Evolutionary conservation across 768 basidiomycete genomes (phyloP).

Genomic region (Suillus sp.): DNA sequence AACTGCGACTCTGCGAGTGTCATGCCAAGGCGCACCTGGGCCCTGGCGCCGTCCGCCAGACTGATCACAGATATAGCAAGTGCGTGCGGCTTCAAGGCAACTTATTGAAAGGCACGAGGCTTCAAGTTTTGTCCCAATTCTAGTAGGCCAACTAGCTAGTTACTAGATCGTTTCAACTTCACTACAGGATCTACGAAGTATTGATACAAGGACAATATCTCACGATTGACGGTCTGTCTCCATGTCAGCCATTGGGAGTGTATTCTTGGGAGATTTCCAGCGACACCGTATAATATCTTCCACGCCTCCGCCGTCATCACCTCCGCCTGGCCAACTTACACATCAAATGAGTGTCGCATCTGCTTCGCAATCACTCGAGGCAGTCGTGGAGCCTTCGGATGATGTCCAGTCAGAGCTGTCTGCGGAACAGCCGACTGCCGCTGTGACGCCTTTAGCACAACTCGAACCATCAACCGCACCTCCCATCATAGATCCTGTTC

Average conservation of each 20-base stretch:
- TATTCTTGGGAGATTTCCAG: slow-evolving; percentile 78
- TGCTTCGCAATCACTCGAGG: slow-evolving; percentile 10
- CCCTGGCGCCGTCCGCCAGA: background rate
- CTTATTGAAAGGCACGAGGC: background rate
- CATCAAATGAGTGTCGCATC: slow-evolving; percentile 22
- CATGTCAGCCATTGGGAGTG: slow-evolving; percentile 70
- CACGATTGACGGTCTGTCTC: slow-evolving; percentile 12
- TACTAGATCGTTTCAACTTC: background rate
- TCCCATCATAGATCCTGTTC: slow-evolving; percentile 55
- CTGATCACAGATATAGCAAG: background rate
- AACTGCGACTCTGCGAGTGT: background rate
- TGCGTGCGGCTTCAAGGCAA: background rate
- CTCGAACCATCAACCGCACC: slow-evolving; percentile 11
- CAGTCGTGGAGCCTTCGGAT: slow-evolving; percentile 16
- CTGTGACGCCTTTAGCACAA: slow-evolving; percentile 7
- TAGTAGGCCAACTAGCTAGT: background rate
- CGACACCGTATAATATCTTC: slow-evolving; percentile 65
- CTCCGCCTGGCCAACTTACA: slow-evolving; percentile 31
- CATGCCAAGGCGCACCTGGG: background rate
- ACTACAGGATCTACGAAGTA: background rate
- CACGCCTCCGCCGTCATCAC: slow-evolving; percentile 51
- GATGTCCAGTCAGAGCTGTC: slow-evolving; percentile 26
- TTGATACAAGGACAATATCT: slow-evolving; percentile 4
- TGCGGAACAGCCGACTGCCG: background rate
- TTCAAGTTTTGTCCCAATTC: background rate